Evolutionary conservation across 345 rosid species (phyloP), one percentile per base, ranked within the genome.

Genomic region (Mallotus nudiflorus): DNA sequence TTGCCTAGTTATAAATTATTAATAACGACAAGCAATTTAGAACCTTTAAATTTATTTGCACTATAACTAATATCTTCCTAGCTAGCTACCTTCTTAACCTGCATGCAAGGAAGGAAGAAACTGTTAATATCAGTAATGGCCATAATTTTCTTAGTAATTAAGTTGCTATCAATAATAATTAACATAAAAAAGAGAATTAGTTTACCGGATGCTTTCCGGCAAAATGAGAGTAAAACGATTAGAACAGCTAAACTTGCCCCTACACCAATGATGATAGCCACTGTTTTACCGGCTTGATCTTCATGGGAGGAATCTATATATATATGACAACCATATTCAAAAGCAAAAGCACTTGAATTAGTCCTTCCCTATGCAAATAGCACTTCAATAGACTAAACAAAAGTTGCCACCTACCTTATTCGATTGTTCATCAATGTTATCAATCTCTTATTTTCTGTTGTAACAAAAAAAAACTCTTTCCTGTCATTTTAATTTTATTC

Each of bases 221-320:
- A 91, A 16, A 94, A 57, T 20, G 97, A 91, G 73, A 91, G 97
- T 20, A 90, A 80, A 73, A 94, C 84, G 7, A 94, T 78, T 1
- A 94, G 80, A 78, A 90, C 65, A 16, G 95, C 89, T 0, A 90
- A 70, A 65, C 87, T 93, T 42, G 91, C 96, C 40, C 91, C 64
- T 37, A 77, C 82, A 48, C 98, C 98, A 14, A 94, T 90, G 40
- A 87, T 85, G 5, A 91, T 88, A 62, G 98, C 95, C 0, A 91
- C 91, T 28, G 96, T 83, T 83, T 86, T 91, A 1, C 97, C 97
- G 46, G 71, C 82, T 44, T 82, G 68, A 74, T 91, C 98, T 40
- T 80, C 87, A 48, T 74, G 75, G 65, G 85, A 75, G 64, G 96
- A 83, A 82, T 84, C 98, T n/a, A n/a, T n/a, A n/a, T n/a, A n/a